Evolutionary conservation across 805 yeast genomes (phyloP).

Genomic region (Myxozyma lipomycoides): DNA sequence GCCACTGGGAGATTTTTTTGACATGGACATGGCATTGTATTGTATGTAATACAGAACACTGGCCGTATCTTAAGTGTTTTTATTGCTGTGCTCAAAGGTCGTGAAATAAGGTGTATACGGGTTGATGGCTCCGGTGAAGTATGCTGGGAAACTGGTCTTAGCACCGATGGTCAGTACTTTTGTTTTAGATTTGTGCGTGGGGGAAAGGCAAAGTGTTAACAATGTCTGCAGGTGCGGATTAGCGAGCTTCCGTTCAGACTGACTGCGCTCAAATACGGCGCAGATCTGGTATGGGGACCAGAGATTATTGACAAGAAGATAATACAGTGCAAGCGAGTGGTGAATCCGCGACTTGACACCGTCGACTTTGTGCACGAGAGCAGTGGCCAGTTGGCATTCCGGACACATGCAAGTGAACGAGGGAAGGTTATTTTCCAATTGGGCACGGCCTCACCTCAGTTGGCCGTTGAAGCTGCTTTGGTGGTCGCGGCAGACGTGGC

Average conservation of each 20-base stretch:
- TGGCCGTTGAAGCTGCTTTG: slow-evolving; percentile 85
- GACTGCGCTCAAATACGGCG: slow-evolving; percentile 75
- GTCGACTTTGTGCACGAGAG: slow-evolving; percentile 35
- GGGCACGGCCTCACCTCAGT: slow-evolving; percentile 77
- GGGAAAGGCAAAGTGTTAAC: too few species aligned
- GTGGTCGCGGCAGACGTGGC: slow-evolving; percentile 80
- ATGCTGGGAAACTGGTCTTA: slow-evolving; percentile 71
- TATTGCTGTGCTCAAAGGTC: too few species aligned
- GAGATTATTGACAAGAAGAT: slow-evolving; percentile 88
- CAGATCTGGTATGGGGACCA: slow-evolving; percentile 92
- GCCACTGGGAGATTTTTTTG: too few species aligned
- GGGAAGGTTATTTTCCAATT: slow-evolving; percentile 77
- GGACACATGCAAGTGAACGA: slow-evolving; percentile 69
- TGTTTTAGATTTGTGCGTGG: too few species aligned
- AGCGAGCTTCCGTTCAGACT: slow-evolving; percentile 91
- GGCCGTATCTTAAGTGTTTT: too few species aligned
- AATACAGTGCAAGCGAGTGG: slow-evolving; percentile 60
- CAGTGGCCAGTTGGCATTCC: slow-evolving; percentile 54
- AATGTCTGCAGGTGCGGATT: slow-evolving; percentile 55
- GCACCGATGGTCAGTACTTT: slow-evolving; percentile 74
- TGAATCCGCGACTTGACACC: slow-evolving; percentile 40
- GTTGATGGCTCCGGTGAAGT: slow-evolving; percentile 49
- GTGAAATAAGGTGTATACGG: too few species aligned
- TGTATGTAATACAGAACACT: too few species aligned
- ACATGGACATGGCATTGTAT: too few species aligned